Conservation (phyloP, 2,329 filamentous ascomycete genomes). For the Lasiodiplodia theobromae region DNA sequence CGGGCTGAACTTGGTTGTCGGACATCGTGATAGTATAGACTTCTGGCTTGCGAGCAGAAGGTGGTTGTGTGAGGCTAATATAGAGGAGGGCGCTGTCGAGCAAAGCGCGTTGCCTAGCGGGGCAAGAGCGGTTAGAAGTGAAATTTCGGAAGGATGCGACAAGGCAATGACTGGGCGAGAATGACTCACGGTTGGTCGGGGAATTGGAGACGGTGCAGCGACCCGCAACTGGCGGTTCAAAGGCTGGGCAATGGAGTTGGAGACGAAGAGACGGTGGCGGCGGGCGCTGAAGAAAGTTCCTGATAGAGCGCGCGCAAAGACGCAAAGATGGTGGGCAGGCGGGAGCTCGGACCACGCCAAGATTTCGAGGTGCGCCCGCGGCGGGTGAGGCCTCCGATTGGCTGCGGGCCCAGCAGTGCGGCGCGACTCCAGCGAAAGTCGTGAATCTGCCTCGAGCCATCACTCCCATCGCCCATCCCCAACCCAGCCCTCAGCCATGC, state of each 20-base stretch:
- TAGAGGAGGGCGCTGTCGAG: background rate
- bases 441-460: constrained; percentile 19
- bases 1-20: constrained; percentile 32
- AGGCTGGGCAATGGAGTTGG: background rate
- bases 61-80: background rate
- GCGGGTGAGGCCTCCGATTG: constrained; percentile 17
- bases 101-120: constrained; percentile 12
- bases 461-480: background rate
- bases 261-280: background rate
- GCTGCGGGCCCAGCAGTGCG: constrained; percentile 1
- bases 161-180: background rate
- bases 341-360: constrained; percentile 27
- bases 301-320: constrained; percentile 21
- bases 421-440: constrained; percentile 19
- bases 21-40: constrained; percentile 9
- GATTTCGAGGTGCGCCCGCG: constrained; percentile 10
- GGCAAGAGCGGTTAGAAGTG: constrained; percentile 21
- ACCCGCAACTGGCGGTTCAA: background rate
- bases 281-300: constrained; percentile 1
- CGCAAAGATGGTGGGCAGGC: constrained; percentile 7
- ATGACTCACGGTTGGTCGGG: constrained; percentile 7
- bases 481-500: constrained; percentile 40
- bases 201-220: background rate
- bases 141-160: constrained; percentile 21
- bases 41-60: background rate